Evolutionary conservation across 2,329 filamentous ascomycete species (phyloP), one percentile per base, ranked within the genome.

Genomic region (Neocucurbitaria cava): DNA sequence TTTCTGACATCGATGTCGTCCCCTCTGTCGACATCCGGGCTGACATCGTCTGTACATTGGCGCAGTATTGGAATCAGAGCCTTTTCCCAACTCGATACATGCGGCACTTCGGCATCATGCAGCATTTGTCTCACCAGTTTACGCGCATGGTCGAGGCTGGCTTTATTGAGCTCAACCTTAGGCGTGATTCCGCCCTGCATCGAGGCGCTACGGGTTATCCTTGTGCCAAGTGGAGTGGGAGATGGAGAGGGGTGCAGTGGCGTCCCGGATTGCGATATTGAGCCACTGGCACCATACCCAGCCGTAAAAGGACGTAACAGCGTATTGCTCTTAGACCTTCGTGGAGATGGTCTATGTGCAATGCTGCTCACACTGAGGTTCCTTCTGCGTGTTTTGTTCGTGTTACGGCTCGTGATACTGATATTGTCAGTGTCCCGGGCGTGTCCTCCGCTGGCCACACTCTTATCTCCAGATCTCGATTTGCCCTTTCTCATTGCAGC

Each of bases 1-100:
- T 98, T 93, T 3, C 95, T 86, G 55, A 99, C 95, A 72, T 99
- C 95, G 83, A 99, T 98, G 70, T 95, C 91, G 73, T 99, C 95
- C 24, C 92, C 93, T 50, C 87, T 85, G 52, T 92, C 89, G 40
- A 97, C 91, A 73, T 98, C 91, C 1, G 95, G 95, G 59, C 96
- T 90, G 3, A 99, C 93, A 70, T 98, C 95, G 62, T 97, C 92
- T 0, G 94, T 96, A 60, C 93, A 95, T 65, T 90, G 90, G 20
- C 97, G 81, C 18, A 99, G 82, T 47, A 99, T 96, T 0, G 95
- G 95, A 46, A 97, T 84, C 11, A 99, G 81, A 0, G 94, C 92
- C 62, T 88, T 93, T 71, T 97, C 91, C 95, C 95, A 99, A 24
- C 89, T 89, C 2, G 85, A 79, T 1, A 87, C 81, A 64, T 91